Evolutionary conservation across 1,284 basidiomycete genomes (phyloP), one percentile per base, ranked within the genome.

Genomic region (Pyrrhoderma noxium): DNA sequence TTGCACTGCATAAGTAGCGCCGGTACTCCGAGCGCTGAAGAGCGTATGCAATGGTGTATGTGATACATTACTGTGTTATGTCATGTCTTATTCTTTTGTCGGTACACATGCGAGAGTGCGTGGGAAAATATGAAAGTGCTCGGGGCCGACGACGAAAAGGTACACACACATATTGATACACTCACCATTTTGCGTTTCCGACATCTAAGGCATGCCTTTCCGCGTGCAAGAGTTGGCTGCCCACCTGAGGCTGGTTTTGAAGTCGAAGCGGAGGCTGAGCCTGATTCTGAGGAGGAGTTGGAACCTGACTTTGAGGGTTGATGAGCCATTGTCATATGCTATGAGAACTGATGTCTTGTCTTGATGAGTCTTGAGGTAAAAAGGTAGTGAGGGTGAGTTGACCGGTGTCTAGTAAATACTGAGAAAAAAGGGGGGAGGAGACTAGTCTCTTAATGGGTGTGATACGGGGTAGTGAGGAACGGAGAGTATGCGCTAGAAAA

Each of bases 181-280:
- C 46, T 21, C 19, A 56, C 54, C 54, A 56, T 56, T 23, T 56
- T 56, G 34, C 54, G 50, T 57, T 65, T 67, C 49, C 77, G 76
- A 72, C 80, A 84, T 67, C 80, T 72, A 55, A 83, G 68, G 69
- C 81, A 84, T 51, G 80, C 80, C 64, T 83, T 83, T 52, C 80
- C 81, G 63, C 44, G 39, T 23, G 56, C 40, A n/a, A 45, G 45
- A 36, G 51, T 47, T 27, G 42, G 47, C 31, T 34, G 60, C 38
- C 66, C 61, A 40, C 27, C 27, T 11, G 27, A 14, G n/a, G 38
- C 5, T 5, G 21, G 38, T 8, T 16, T 40, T 40, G 38, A 22
- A 40, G 38, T 31, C 27, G 54, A 60, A 54, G 64, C 59, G 49
- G 58, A 60, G 56, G 64, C 52, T 27, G 59, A 53, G 52, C 60